These are phyloP conservation scores for Saccharomycopsis sp. DNA, from an alignment of 805 yeast genomes.

Conservation along the genomic window DNA sequence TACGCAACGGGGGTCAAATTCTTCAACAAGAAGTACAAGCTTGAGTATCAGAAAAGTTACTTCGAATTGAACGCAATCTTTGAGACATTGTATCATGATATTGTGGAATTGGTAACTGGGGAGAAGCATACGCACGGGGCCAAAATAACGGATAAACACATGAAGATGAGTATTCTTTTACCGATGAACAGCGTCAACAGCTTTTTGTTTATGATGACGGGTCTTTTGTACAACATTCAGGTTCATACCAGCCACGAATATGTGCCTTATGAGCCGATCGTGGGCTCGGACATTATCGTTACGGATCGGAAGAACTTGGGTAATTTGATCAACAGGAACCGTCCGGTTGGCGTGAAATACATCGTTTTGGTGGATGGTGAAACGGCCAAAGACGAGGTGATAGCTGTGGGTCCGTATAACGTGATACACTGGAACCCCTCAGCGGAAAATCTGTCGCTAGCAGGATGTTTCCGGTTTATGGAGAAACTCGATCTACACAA, in stretches of 20 bases:
- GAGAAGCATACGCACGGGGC: neutral
- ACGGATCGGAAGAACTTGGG: neutral
- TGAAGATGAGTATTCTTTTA: conserved; percentile 9
- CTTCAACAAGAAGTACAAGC: conserved; percentile 4
- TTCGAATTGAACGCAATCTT: conserved; percentile 8
- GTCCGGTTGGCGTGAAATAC: neutral
- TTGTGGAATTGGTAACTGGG: neutral
- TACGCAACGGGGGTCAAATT: conserved; percentile 3
- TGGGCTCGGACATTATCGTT: neutral
- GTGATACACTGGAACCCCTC: neutral
- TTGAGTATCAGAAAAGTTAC: conserved; percentile 3
- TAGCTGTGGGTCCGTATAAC: neutral
- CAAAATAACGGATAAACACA: neutral
- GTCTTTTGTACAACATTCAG: conserved; percentile 16
- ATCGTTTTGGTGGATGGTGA: conserved; percentile 10
- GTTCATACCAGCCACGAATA: conserved; percentile 16
- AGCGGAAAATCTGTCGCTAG: neutral
- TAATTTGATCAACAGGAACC: neutral
- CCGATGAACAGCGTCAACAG: conserved; percentile 11
- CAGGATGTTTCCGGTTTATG: neutral
- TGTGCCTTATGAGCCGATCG: conserved; percentile 2
- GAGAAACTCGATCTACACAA: conserved; percentile 12
- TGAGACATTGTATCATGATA: neutral
- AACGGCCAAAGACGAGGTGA: neutral
- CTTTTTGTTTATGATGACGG: conserved; percentile 15